phyloP scores from a whole-genome alignment of 1,284 basidiomycete genomes.

The Cerioporus squamosus region DNA sequence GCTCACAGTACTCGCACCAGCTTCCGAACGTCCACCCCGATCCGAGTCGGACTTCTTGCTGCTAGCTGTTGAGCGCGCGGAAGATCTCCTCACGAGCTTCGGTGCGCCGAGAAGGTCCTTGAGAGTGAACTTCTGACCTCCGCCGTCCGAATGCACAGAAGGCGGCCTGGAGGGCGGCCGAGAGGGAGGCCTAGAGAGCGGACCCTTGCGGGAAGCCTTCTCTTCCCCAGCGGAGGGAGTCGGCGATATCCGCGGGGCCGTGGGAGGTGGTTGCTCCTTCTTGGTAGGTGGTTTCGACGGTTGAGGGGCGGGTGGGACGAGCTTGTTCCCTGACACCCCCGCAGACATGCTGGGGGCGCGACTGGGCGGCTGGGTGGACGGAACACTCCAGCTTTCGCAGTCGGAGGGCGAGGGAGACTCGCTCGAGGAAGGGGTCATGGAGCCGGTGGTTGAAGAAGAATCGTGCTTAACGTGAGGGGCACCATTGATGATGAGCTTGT shows the following conservation, averaged over 20 bases:
- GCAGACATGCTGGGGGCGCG: constrained; percentile 51
- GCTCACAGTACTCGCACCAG: constrained; percentile 65
- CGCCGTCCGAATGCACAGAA: constrained; percentile 59
- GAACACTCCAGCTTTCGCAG: constrained; percentile 62
- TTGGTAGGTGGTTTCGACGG: constrained; percentile 29
- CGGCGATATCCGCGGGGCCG: constrained; percentile 35
- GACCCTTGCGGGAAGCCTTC: constrained; percentile 31
- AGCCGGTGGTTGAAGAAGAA: constrained; percentile 39
- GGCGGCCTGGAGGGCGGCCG: constrained; percentile 13
- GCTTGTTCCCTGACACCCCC: constrained; percentile 55
- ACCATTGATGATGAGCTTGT: constrained; percentile 22
- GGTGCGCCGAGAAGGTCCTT: constrained; percentile 76
- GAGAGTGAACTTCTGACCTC: constrained; percentile 75
- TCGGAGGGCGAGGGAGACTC: constrained; percentile 58
- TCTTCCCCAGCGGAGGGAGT: constrained; percentile 31
- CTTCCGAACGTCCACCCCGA: constrained; percentile 59
- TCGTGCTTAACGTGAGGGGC: constrained; percentile 33
- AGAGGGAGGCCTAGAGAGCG: constrained; percentile 7
- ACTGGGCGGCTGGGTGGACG: constrained; percentile 62
- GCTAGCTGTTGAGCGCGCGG: constrained; percentile 68
- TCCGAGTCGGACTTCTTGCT: constrained; percentile 74
- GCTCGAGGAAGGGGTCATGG: constrained; percentile 42
- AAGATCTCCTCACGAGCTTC: constrained; percentile 74
- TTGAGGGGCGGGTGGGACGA: constrained; percentile 26
- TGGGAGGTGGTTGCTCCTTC: constrained; percentile 30